Evolutionary conservation across 371 early-diverging fungal genomes (phyloP).

Genomic region (Mortierella sp.): DNA sequence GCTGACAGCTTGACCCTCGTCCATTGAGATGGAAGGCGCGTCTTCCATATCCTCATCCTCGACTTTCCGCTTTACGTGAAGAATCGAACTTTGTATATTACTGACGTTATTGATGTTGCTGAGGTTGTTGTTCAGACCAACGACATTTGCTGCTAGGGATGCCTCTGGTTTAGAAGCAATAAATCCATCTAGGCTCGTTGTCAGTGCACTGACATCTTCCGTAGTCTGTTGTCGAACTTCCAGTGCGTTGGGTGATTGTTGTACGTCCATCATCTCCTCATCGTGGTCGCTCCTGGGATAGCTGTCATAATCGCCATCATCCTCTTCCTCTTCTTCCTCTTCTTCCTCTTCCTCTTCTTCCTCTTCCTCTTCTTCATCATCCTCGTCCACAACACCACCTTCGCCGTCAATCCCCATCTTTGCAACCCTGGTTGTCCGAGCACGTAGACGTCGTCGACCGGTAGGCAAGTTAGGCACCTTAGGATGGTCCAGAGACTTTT

Average conservation of each 20-base stretch:
- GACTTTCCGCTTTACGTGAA: slow-evolving; percentile 47
- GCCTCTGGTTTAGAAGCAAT: slow-evolving; percentile 51
- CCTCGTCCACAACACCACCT: slow-evolving; percentile 24
- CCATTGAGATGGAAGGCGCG: slow-evolving; percentile 33
- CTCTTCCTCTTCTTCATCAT: slow-evolving; percentile 42
- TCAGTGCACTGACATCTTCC: slow-evolving; percentile 17
- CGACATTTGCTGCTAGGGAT: neutral
- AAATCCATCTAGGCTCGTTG: slow-evolving; percentile 23
- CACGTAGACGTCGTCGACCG: slow-evolving; percentile 41
- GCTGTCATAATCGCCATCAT: slow-evolving; percentile 26
- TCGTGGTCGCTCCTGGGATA: slow-evolving; percentile 27
- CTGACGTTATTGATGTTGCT: neutral
- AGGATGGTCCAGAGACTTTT: slow-evolving; percentile 22
- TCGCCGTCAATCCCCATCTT: slow-evolving; percentile 50
- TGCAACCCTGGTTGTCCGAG: slow-evolving; percentile 45
- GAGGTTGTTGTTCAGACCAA: neutral
- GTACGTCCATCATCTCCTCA: slow-evolving; percentile 45
- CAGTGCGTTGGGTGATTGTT: slow-evolving; percentile 8
- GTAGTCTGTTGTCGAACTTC: slow-evolving; percentile 5
- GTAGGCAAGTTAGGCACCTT: slow-evolving; percentile 42
- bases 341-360: slow-evolving; percentile 48
- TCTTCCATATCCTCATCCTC: slow-evolving; percentile 55
- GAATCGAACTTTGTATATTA: neutral
- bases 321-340: slow-evolving; percentile 43
- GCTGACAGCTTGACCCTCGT: slow-evolving; percentile 52